Evolutionary conservation across 2,329 filamentous ascomycete genomes (phyloP).

Genomic region (Sphaerulina musiva): DNA sequence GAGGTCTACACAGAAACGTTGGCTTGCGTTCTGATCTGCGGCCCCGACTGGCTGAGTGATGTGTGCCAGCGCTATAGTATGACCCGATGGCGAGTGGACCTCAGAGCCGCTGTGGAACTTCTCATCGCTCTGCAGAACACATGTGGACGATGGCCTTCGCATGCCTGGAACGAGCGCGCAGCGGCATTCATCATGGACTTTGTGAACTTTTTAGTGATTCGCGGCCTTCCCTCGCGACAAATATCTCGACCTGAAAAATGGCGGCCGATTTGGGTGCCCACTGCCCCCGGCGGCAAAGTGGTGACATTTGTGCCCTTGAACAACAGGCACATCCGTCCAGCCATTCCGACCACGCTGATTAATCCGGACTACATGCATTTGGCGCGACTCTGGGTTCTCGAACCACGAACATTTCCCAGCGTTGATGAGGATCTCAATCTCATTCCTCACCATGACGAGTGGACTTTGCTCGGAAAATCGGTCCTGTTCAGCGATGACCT

Average conservation of each 20-base stretch:
- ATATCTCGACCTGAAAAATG: slow-evolving; percentile 26
- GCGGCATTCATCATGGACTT: slow-evolving; percentile 33
- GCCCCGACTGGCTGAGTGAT: slow-evolving; percentile 36
- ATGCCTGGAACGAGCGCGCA: slow-evolving; percentile 26
- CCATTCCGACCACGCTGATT: slow-evolving; percentile 28
- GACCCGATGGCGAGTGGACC: slow-evolving; percentile 29
- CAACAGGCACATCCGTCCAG: slow-evolving; percentile 20
- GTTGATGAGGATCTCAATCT: slow-evolving; percentile 3
- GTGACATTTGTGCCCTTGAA: slow-evolving; percentile 29
- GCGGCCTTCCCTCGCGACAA: slow-evolving; percentile 30
- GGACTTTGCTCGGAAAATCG: slow-evolving; percentile 38
- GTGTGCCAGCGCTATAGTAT: slow-evolving; percentile 32
- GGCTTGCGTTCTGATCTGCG: slow-evolving; percentile 38
- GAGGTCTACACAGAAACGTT: slow-evolving; percentile 40
- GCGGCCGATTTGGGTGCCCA: slow-evolving; percentile 28
- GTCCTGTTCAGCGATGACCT: slow-evolving; percentile 37
- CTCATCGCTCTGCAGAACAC: slow-evolving; percentile 37
- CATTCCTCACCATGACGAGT: slow-evolving; percentile 23
- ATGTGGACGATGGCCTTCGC: slow-evolving; percentile 27
- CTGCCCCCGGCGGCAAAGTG: slow-evolving; percentile 23
- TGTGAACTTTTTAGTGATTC: slow-evolving; percentile 32
- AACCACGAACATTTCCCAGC: slow-evolving; percentile 22
- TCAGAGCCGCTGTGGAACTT: slow-evolving; percentile 28
- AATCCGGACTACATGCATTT: slow-evolving; percentile 31
- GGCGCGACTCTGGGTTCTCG: slow-evolving; percentile 36